phyloP scores from a whole-genome alignment of 257 asterid genomes.

The Solanum pinnatisectum region DNA sequence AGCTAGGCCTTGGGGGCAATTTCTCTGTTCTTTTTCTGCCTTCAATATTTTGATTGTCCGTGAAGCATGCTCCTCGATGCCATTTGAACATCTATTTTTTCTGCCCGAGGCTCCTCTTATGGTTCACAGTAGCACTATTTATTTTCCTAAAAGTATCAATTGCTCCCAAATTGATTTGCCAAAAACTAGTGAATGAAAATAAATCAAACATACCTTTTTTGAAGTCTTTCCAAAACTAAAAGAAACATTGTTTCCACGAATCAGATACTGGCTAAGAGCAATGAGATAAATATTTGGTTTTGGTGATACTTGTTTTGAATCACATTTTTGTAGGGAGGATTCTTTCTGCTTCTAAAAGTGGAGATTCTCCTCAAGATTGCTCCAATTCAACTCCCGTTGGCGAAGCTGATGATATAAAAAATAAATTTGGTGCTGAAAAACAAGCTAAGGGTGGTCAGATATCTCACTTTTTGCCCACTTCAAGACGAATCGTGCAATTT shows the following conservation, averaged over 20 bases:
- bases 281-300: not conserved
- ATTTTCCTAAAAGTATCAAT: not conserved
- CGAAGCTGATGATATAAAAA: slow-evolving; percentile 23
- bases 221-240: not conserved
- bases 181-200: not conserved
- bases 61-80: not conserved
- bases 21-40: not conserved
- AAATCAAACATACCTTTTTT: not conserved
- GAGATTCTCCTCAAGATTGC: slow-evolving; percentile 21
- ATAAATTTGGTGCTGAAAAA: slow-evolving; percentile 8
- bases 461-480: slow-evolving; percentile 88
- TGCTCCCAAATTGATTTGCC: not conserved
- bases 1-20: not conserved
- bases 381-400: slow-evolving; percentile 12
- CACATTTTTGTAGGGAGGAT: slow-evolving; percentile 54
- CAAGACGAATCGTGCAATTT: slow-evolving; percentile 90
- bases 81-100: not conserved
- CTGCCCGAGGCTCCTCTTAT: not conserved
- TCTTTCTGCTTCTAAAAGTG: slow-evolving; percentile 47
- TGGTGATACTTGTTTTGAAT: not conserved
- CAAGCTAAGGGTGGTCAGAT: slow-evolving; percentile 32
- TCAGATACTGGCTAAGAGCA: not conserved
- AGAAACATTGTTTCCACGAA: not conserved
- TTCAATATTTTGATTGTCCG: not conserved
- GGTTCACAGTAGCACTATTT: not conserved